Percentiles rank a stretch among this genome's conserved stretches.
These are phyloP conservation scores for Suaeda aralocaspica DNA, from an alignment of 148 eudicot species.

Conservation along the genomic window DNA sequence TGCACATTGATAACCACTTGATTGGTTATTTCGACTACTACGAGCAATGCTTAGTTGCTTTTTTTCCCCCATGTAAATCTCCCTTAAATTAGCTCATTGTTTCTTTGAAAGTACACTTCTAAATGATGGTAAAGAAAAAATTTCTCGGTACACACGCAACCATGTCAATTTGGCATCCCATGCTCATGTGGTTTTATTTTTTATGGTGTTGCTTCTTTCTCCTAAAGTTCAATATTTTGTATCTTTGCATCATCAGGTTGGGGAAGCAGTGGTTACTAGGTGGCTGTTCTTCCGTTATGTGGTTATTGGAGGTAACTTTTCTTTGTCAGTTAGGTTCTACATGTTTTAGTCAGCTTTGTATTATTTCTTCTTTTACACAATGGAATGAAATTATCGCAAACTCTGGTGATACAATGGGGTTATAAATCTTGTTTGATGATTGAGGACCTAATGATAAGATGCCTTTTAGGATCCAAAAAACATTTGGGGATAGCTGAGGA, in stretches of 20 bases:
- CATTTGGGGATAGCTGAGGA: too few relatives aligned
- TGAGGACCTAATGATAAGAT: too few relatives aligned
- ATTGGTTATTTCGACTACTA: too few relatives aligned
- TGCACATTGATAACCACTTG: too few relatives aligned
- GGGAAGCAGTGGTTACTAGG: constrained; percentile 93
- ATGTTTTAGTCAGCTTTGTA: background rate
- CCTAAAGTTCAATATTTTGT: background rate
- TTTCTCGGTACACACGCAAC: background rate
- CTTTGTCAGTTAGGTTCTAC: background rate
- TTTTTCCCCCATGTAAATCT: too few relatives aligned
- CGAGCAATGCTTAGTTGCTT: too few relatives aligned
- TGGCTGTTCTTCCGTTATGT: constrained; percentile 97
- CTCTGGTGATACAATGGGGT: too few relatives aligned
- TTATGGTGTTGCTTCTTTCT: background rate
- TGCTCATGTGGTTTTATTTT: background rate
- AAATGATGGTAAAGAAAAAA: background rate
- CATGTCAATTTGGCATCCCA: background rate
- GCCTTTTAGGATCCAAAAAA: too few relatives aligned
- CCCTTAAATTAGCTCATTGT: too few relatives aligned
- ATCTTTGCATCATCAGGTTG: constrained; percentile 46
- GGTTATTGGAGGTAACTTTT: constrained; percentile 89
- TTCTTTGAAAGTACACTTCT: background rate
- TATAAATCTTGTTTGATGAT: too few relatives aligned
- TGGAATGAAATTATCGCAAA: too few relatives aligned
- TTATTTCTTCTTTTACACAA: background rate